These are phyloP conservation scores for Lasiosphaeria miniovina DNA, from an alignment of 495 filamentous ascomycete genomes.

Conservation along the genomic window DNA sequence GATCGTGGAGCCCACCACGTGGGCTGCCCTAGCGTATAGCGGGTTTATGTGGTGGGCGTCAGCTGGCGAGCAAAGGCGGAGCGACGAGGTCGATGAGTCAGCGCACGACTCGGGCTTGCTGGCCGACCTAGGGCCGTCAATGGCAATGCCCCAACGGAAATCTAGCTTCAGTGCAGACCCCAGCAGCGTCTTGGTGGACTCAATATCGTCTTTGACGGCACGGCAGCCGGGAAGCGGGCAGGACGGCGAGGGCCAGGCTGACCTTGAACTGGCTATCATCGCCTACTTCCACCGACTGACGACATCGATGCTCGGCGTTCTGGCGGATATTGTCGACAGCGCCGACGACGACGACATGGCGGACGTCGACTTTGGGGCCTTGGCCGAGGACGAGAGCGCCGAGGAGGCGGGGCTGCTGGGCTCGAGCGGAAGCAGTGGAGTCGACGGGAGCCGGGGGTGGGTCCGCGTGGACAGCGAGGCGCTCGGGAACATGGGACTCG, in stretches of 20 bases:
- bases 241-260: slow-evolving; percentile 31
- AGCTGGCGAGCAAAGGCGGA: slow-evolving; percentile 76
- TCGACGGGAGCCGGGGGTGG: slow-evolving; percentile 37
- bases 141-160: slow-evolving; percentile 26
- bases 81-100: slow-evolving; percentile 47
- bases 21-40: slow-evolving; percentile 83
- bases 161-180: slow-evolving; percentile 24
- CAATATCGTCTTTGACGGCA: slow-evolving; percentile 37
- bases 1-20: slow-evolving; percentile 76
- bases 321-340: slow-evolving; percentile 66
- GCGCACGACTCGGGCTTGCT: slow-evolving; percentile 47
- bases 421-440: slow-evolving; percentile 27
- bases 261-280: slow-evolving; percentile 70
- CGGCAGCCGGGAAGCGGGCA: slow-evolving; percentile 9
- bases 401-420: slow-evolving; percentile 26
- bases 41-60: slow-evolving; percentile 99
- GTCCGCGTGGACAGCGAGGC: slow-evolving; percentile 66
- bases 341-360: slow-evolving; percentile 51
- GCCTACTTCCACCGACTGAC: slow-evolving; percentile 92
- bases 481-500: slow-evolving; percentile 76
- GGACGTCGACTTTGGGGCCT: slow-evolving; percentile 35
- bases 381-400: slow-evolving; percentile 15
- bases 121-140: slow-evolving; percentile 39
- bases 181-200: slow-evolving; percentile 27
- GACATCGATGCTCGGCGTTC: slow-evolving; percentile 60